Conservation (phyloP, 163 green algal species). For the Chlamydomonas reinhardtii region DNA sequence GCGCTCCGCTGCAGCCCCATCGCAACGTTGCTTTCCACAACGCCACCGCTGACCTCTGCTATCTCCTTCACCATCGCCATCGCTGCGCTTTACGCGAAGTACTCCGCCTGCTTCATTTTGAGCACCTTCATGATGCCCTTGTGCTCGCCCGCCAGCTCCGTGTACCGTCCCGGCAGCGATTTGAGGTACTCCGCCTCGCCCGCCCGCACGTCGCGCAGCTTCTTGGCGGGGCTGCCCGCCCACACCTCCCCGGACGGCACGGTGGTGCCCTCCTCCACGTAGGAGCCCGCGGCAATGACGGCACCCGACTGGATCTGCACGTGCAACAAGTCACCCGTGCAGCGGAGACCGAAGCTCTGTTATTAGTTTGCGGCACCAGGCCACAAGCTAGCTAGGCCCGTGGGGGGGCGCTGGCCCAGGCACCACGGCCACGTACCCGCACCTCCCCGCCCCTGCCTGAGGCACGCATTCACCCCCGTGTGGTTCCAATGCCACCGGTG, state of each 20-base stretch:
- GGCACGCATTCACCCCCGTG: too few species aligned
- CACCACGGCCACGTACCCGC: too few species aligned
- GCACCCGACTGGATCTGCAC: slow-evolving; percentile 82
- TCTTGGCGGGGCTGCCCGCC: slow-evolving; percentile 85
- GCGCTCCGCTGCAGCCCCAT: not conserved
- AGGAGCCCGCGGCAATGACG: slow-evolving; percentile 95
- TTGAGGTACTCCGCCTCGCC: slow-evolving; percentile 90
- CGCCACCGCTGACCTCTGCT: not conserved
- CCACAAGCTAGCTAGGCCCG: too few species aligned
- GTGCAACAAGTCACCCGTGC: not conserved
- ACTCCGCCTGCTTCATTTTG: slow-evolving; percentile 53
- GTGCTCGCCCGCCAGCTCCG: slow-evolving; percentile 68
- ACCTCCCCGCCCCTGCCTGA: too few species aligned
- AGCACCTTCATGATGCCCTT: slow-evolving; percentile 63
- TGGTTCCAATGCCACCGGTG: too few species aligned
- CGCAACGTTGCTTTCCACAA: not conserved
- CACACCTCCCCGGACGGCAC: slow-evolving; percentile 84
- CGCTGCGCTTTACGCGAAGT: slow-evolving; percentile 8
- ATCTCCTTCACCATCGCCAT: too few species aligned
- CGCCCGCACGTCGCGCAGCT: slow-evolving; percentile 89
- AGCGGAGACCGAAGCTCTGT: not conserved
- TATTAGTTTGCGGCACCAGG: too few species aligned
- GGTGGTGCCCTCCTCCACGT: slow-evolving; percentile 82
- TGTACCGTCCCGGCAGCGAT: slow-evolving; percentile 63
- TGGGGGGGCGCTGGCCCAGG: too few species aligned